Conservation (phyloP, 768 basidiomycete species). For the Auriscalpium microsporum region DNA sequence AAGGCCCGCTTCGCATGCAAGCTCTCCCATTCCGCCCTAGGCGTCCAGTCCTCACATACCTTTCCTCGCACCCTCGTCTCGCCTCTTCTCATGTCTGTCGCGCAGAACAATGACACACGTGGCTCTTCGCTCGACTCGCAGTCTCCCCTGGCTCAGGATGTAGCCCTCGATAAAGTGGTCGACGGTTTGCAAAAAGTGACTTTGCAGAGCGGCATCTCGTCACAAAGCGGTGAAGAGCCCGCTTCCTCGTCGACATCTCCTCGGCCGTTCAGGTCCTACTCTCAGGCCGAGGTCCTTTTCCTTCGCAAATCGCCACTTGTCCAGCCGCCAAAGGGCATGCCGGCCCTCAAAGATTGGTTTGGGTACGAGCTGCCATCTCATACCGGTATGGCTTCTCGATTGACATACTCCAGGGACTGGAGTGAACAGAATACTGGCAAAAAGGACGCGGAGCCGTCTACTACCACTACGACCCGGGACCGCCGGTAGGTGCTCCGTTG, state of each 20-base stretch:
- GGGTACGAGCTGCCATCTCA: constrained; percentile 45
- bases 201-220: constrained; percentile 19
- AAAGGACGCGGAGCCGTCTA: constrained; percentile 57
- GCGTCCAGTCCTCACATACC: not conserved
- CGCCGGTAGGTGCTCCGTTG: constrained; percentile 42
- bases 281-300: constrained; percentile 57
- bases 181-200: constrained; percentile 7
- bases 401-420: constrained; percentile 31
- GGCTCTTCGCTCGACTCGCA: not conserved
- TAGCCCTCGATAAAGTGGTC: constrained; percentile 1
- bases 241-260: constrained; percentile 14
- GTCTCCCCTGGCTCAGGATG: not conserved
- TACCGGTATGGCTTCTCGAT: constrained; percentile 10
- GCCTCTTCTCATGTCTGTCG: constrained; percentile 2
- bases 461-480: constrained; percentile 49
- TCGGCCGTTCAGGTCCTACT: constrained; percentile 55
- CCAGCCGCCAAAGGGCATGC: constrained; percentile 65
- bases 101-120: not conserved
- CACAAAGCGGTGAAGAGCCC: constrained; percentile 16
- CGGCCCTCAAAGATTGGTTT: constrained; percentile 79
- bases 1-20: constrained; percentile 3
- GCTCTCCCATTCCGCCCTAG: not conserved
- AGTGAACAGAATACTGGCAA: constrained; percentile 57
- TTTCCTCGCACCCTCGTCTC: not conserved
- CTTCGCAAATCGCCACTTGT: constrained; percentile 74